These are phyloP conservation scores for Martiniozyma asiatica DNA, from an alignment of 1,139 yeast species.

Conservation along the genomic window DNA sequence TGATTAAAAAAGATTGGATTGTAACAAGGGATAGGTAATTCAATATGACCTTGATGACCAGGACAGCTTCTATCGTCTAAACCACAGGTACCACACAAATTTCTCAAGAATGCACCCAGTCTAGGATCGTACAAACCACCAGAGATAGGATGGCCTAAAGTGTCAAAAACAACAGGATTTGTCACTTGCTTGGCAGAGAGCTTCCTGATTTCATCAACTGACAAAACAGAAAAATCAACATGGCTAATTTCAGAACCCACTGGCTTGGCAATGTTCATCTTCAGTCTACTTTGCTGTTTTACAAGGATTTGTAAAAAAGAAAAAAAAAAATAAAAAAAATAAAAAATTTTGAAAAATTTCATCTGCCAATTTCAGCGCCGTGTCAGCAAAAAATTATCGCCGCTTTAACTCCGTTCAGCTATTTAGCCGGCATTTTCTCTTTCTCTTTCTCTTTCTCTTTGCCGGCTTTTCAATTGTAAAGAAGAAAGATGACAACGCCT, in stretches of 20 bases:
- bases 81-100: constrained; percentile 92
- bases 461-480: too few species aligned
- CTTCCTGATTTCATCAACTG: constrained; percentile 71
- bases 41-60: constrained; percentile 97
- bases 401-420: too few species aligned
- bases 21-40: constrained; percentile 89
- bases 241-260: constrained; percentile 88
- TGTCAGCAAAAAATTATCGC: neutral
- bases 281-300: neutral
- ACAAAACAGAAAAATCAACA: constrained; percentile 83
- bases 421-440: neutral
- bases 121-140: constrained; percentile 93
- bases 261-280: constrained; percentile 91
- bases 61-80: constrained; percentile 91
- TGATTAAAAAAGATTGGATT: constrained; percentile 92
- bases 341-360: neutral
- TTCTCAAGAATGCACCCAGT: constrained; percentile 83
- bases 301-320: neutral
- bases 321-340: neutral
- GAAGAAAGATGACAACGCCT: constrained; percentile 17
- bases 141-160: constrained; percentile 86
- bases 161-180: constrained; percentile 89
- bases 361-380: neutral
- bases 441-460: neutral
- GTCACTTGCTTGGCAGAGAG: constrained; percentile 91